Evolutionary conservation across 495 filamentous ascomycete genomes (phyloP).

Genomic region (Neurospora intermedia): DNA sequence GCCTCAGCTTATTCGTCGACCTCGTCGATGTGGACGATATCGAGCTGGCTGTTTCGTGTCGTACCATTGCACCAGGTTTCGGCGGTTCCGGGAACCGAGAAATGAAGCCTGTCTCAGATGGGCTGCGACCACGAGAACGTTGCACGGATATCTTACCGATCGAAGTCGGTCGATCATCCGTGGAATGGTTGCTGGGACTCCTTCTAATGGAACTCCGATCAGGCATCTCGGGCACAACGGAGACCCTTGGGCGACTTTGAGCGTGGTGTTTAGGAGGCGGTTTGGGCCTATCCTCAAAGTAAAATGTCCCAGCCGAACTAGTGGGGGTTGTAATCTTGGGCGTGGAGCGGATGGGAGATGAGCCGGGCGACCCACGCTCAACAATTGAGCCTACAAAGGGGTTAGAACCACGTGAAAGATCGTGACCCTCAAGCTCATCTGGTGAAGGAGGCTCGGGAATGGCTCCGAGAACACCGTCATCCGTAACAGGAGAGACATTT

Average conservation of each 20-base stretch:
- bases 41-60: constrained; percentile 13
- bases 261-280: constrained; percentile 13
- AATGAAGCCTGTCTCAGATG: constrained; percentile 5
- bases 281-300: constrained; percentile 22
- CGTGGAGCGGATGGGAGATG: constrained; percentile 12
- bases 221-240: constrained; percentile 8
- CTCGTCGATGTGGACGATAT: constrained; percentile 30
- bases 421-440: not conserved
- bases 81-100: constrained; percentile 10
- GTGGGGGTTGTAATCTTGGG: constrained; percentile 26
- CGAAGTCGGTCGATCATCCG: constrained; percentile 16
- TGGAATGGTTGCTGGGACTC: constrained; percentile 11
- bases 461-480: not conserved
- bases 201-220: constrained; percentile 30
- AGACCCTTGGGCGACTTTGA: not conserved
- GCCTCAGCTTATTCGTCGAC: constrained; percentile 33
- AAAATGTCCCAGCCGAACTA: constrained; percentile 12
- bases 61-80: not conserved
- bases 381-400: constrained; percentile 4
- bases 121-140: constrained; percentile 12
- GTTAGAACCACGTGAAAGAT: not conserved
- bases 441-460: not conserved
- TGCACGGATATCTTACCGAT: constrained; percentile 25
- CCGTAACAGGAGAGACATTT: not conserved
- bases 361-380: constrained; percentile 8